These are phyloP conservation scores for Fusarium camptoceras DNA, from an alignment of 2,329 filamentous ascomycete species.

Conservation along the genomic window DNA sequence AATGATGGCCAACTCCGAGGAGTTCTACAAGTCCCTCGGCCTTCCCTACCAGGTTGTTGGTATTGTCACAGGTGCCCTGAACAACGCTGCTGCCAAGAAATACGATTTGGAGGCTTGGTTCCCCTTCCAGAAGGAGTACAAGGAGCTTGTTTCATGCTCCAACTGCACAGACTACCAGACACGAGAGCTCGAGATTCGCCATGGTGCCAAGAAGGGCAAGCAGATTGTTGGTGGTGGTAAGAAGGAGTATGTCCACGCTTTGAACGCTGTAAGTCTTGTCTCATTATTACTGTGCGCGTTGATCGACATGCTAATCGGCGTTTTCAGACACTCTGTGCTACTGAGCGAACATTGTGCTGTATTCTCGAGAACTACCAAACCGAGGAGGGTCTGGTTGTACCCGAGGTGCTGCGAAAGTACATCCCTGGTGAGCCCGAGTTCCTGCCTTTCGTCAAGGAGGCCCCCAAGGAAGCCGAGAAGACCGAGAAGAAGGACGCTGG, in stretches of 20 bases:
- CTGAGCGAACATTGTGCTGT: constrained; percentile 92
- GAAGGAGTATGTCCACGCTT: constrained; percentile 94
- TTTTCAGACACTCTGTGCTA: constrained; percentile 79
- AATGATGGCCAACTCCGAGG: constrained; percentile 92
- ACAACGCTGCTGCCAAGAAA: constrained; percentile 83
- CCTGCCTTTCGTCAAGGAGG: constrained; percentile 86
- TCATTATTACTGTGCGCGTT: background rate
- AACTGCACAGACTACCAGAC: constrained; percentile 99
- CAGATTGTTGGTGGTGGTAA: constrained; percentile 73
- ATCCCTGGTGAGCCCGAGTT: constrained; percentile 91
- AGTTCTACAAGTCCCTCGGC: constrained; percentile 91
- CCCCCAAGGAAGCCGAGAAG: constrained; percentile 73
- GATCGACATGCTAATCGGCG: constrained; percentile 14
- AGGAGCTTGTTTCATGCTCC: constrained; percentile 96
- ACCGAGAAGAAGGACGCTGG: constrained; percentile 43
- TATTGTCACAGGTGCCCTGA: constrained; percentile 96
- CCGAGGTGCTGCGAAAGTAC: constrained; percentile 87
- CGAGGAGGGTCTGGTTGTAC: constrained; percentile 83
- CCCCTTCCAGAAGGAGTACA: constrained; percentile 96
- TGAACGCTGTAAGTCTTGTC: constrained; percentile 71
- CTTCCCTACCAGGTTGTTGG: constrained; percentile 92
- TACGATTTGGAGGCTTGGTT: constrained; percentile 97
- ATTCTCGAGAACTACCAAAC: constrained; percentile 98
- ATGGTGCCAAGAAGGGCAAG: constrained; percentile 76
- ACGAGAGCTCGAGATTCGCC: constrained; percentile 91